Conservation (phyloP, 345 rosid species). For the Draba incana region DNA sequence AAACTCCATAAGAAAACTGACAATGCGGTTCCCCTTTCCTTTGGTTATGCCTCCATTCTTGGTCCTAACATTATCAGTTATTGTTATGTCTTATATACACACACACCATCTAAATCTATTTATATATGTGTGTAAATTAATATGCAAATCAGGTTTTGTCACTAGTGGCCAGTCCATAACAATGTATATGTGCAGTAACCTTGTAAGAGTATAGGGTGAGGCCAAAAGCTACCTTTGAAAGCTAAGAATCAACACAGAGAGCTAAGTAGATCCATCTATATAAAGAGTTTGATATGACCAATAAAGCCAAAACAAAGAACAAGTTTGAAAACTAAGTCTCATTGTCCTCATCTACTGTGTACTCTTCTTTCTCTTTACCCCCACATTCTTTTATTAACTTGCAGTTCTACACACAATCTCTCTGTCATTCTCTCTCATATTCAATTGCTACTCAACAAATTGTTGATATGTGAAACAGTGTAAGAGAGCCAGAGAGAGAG, state of each 20-base stretch:
- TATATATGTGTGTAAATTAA: conserved; percentile 12
- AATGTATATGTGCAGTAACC: conserved; percentile 42
- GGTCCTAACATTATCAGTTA: conserved; percentile 43
- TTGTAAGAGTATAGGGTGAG: conserved; percentile 42
- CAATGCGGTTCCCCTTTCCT: conserved; percentile 43
- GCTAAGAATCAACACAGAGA: conserved; percentile 43
- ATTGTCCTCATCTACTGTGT: conserved; percentile 47
- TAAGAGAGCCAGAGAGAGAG: conserved; percentile 26
- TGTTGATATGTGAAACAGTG: conserved; percentile 25
- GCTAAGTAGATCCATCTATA: conserved; percentile 39
- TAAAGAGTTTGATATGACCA: conserved; percentile 38
- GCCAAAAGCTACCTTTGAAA: conserved; percentile 41
- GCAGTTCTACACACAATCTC: conserved; percentile 37
- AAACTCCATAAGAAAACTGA: conserved; percentile 35
- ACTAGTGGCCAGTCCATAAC: conserved; percentile 39
- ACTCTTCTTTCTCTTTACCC: conserved; percentile 35
- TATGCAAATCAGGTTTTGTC: conserved; percentile 27
- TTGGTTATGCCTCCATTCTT: conserved; percentile 41
- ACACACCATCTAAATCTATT: conserved; percentile 18
- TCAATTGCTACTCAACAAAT: conserved; percentile 38
- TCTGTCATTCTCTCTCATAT: conserved; percentile 25
- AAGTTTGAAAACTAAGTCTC: conserved; percentile 45
- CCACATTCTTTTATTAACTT: conserved; percentile 43
- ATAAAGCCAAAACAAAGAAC: conserved; percentile 39
- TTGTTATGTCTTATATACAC: conserved; percentile 28